Evolutionary conservation across 2,329 filamentous ascomycete species (phyloP).

Genomic region (Diaporthe eres): DNA sequence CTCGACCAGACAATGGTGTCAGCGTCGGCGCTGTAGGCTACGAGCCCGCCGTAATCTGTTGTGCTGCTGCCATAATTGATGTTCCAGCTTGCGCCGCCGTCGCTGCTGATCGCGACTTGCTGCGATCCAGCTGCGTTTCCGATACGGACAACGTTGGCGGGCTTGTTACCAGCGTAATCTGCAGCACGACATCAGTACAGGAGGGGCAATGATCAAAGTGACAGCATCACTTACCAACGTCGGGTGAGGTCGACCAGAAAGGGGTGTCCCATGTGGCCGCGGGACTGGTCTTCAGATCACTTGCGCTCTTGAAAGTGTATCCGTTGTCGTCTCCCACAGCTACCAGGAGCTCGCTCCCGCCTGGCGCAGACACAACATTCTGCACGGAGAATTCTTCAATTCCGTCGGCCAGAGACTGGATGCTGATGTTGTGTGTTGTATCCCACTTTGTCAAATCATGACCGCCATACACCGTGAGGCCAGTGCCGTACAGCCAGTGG

Average conservation of each 20-base stretch:
- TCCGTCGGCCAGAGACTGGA: constrained; percentile 65
- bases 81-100: constrained; percentile 66
- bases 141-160: constrained; percentile 63
- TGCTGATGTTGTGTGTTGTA: constrained; percentile 61
- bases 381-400: constrained; percentile 69
- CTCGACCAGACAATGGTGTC: constrained; percentile 65
- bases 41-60: constrained; percentile 58
- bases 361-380: constrained; percentile 62
- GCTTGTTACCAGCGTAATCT: constrained; percentile 63
- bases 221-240: constrained; percentile 52
- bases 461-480: constrained; percentile 57
- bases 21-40: constrained; percentile 66
- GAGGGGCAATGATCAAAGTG: fast-evolving
- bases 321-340: constrained; percentile 67
- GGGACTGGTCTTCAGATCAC: constrained; percentile 58
- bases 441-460: constrained; percentile 71
- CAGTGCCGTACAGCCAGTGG: constrained; percentile 74
- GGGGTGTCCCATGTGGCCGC: constrained; percentile 61
- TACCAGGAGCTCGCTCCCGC: constrained; percentile 65
- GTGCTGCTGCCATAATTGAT: constrained; percentile 62
- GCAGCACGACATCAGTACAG: background rate
- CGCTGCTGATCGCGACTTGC: constrained; percentile 63
- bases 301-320: constrained; percentile 60
- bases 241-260: constrained; percentile 59
- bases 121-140: constrained; percentile 60